These are phyloP conservation scores for Arthrobotrys iridis DNA, from an alignment of 2,329 filamentous ascomycete genomes.

Conservation along the genomic window DNA sequence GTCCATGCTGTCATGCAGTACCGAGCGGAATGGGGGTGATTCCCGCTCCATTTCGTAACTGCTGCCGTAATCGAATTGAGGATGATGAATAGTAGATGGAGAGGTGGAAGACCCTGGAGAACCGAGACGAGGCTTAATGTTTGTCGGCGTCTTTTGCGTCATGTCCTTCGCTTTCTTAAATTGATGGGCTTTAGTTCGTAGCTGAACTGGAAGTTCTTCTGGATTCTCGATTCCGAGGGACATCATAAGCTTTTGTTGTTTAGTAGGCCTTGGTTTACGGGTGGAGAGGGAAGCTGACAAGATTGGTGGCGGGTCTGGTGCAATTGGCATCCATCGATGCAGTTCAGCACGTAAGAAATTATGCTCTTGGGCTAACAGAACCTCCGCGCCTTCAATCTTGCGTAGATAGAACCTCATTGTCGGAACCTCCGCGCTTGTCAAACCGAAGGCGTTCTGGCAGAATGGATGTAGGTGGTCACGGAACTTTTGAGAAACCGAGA, in stretches of 20 bases:
- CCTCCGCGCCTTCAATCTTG: constrained; percentile 96
- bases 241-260: constrained; percentile 92
- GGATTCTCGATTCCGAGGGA: constrained; percentile 89
- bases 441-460: constrained; percentile 79
- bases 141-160: constrained; percentile 58
- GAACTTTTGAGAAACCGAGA: constrained; percentile 84
- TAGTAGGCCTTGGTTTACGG: constrained; percentile 93
- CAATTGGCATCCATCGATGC: constrained; percentile 93
- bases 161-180: constrained; percentile 72
- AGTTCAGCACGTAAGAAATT: constrained; percentile 97
- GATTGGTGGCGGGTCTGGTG: constrained; percentile 83
- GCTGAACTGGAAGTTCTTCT: constrained; percentile 84
- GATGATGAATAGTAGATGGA: constrained; percentile 56
- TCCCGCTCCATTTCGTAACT: constrained; percentile 45
- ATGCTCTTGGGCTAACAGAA: constrained; percentile 89
- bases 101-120: constrained; percentile 61
- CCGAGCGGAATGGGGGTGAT: constrained; percentile 24
- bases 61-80: constrained; percentile 57
- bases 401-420: constrained; percentile 93
- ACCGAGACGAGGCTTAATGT: constrained; percentile 60
- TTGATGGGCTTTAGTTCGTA: constrained; percentile 79
- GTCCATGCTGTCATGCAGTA: constrained; percentile 32
- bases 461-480: constrained; percentile 81
- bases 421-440: constrained; percentile 82
- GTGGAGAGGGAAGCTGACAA: constrained; percentile 89